These are phyloP conservation scores for Aspergillus viridinutans DNA, from an alignment of 2,329 filamentous ascomycete species.

Conservation along the genomic window DNA sequence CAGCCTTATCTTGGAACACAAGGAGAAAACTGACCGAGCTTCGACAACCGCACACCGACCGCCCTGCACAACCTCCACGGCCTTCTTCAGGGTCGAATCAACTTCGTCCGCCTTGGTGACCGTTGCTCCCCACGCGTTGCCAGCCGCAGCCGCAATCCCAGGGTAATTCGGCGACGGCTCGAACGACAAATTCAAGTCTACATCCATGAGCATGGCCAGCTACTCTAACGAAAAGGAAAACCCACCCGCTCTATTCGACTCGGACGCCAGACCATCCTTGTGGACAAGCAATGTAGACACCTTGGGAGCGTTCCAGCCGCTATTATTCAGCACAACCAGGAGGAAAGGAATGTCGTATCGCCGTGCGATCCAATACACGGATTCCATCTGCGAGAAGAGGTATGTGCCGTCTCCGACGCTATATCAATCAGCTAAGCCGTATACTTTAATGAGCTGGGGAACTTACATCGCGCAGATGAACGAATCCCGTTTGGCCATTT, in stretches of 20 bases:
- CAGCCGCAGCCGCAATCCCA: conserved; percentile 59
- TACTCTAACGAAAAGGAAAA: background rate
- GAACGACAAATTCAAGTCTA: conserved; percentile 61
- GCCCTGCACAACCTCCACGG: background rate
- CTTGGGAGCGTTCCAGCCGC: conserved; percentile 56
- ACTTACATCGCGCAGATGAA: conserved; percentile 53
- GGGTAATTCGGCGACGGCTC: conserved; percentile 60
- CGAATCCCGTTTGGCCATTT: conserved; percentile 56
- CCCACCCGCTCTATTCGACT: conserved; percentile 41
- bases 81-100: background rate
- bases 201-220: conserved; percentile 24
- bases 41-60: background rate
- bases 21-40: background rate
- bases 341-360: conserved; percentile 61
- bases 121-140: background rate
- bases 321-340: conserved; percentile 63
- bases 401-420: conserved; percentile 61
- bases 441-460: background rate
- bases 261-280: conserved; percentile 55
- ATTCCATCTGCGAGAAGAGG: conserved; percentile 59
- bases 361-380: conserved; percentile 64
- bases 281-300: conserved; percentile 58
- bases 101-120: background rate
- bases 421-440: conserved; percentile 2
- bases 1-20: background rate